Conservation (phyloP, 2,329 filamentous ascomycete genomes). For the Fusarium hainanense region DNA sequence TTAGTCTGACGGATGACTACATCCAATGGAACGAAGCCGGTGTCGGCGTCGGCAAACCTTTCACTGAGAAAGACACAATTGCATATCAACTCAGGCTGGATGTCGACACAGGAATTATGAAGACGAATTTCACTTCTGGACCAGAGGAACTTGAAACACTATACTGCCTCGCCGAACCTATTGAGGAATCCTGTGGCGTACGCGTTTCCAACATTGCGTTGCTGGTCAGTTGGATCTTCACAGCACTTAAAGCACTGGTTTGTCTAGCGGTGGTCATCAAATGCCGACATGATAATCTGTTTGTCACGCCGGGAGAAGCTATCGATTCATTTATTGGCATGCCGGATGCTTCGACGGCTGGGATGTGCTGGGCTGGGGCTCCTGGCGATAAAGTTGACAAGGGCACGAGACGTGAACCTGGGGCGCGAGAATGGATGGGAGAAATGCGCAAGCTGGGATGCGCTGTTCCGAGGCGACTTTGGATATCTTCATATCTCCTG, state of each 20-base stretch:
- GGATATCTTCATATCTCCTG: background rate
- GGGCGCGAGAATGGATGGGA: background rate
- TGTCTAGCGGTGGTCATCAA: background rate
- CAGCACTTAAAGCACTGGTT: fast-evolving
- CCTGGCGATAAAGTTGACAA: background rate
- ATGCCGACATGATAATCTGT: background rate
- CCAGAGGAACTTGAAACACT: background rate
- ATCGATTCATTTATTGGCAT: background rate
- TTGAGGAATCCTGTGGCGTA: background rate
- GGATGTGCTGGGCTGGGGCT: background rate
- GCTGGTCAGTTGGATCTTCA: background rate
- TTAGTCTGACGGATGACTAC: background rate
- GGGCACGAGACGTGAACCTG: background rate
- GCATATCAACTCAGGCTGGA: background rate
- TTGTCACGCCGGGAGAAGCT: background rate
- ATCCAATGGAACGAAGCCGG: background rate
- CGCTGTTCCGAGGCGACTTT: background rate
- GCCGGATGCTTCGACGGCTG: background rate
- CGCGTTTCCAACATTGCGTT: background rate
- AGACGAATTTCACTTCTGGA: background rate
- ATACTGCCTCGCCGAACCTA: fast-evolving
- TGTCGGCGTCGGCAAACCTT: background rate
- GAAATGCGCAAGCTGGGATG: fast-evolving
- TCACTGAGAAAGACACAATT: background rate
- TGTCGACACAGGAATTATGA: fast-evolving